Base-by-base conservation (phyloP, 208 protist genomes). In the Trypanosoma theileri region DNA sequence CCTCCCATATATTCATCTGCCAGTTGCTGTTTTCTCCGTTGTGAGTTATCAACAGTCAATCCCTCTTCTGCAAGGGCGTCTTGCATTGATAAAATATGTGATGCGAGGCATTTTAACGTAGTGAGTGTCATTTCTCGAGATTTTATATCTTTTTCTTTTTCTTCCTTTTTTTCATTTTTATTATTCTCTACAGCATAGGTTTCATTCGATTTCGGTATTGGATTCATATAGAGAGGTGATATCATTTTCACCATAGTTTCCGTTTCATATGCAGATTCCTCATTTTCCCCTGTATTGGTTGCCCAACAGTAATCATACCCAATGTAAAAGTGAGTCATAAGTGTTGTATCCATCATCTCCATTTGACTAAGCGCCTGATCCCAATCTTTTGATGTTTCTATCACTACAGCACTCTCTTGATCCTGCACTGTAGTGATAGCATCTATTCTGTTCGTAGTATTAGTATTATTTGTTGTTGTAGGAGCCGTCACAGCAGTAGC, bases 231-330 rank as follows among this genome's bases (percentile, higher is more conserved):
- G 35, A 72, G 66, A 28, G 52, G 67, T 24, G 67, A 72, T 21
- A 72, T 50, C 17, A 45, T 24, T 56, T 72, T 72, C 17, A 72
- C 42, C 67, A 72, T 72, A 14, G 50, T 63, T 45, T 60, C 57
- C 4, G 40, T 60, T 12, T 53, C 40, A 60, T 28, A 55, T 24
- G 40, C 21, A 14, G 44, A 17, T 31, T 50, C 50, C n/a, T 58
- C 35, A 16, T 21, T 19, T n/a, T 13, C 17, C 7, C 11, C 31
- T 44, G 19, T 13, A 16, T 41, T 21, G 0, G n/a, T 45, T 24
- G 42, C 41, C 9, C n/a, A n/a, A 35, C 10, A 24, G 17, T 2
- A 31, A 17, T 11, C 16, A 44, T 51, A 40, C 8, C 67, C 67
- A 11, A 54, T 11, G 35, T 72, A 72, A 17, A 72, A 66, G 12